A percentile compares a stretch with the other conserved stretches of the same genome.
Evolutionary conservation across 192 early-diverging fungal genomes (phyloP).

Genomic region (Podila verticillata): DNA sequence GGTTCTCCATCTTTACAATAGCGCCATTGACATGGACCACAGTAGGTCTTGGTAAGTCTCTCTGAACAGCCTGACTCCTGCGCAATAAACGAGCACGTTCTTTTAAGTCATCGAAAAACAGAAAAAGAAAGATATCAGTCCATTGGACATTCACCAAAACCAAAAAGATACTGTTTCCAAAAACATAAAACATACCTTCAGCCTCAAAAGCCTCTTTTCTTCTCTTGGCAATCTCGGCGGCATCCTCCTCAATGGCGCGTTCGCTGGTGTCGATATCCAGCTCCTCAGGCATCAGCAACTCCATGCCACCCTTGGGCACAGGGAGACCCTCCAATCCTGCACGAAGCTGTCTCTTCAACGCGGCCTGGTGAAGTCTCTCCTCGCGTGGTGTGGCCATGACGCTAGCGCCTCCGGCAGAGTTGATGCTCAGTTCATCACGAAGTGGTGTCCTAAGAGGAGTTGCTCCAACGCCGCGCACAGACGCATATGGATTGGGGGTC

Average conservation of each 20-base stretch:
- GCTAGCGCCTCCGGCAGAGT: conserved; percentile 43
- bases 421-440: conserved; percentile 72
- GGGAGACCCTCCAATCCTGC: conserved; percentile 79
- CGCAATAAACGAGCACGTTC: conserved; percentile 63
- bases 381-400: conserved; percentile 77
- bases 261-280: conserved; percentile 40
- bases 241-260: conserved; percentile 71
- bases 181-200: conserved; percentile 43
- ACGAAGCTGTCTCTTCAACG: conserved; percentile 76
- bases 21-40: conserved; percentile 26
- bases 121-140: not conserved
- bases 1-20: conserved; percentile 14
- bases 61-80: conserved; percentile 81
- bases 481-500: conserved; percentile 86
- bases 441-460: conserved; percentile 68
- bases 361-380: conserved; percentile 62
- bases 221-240: conserved; percentile 71
- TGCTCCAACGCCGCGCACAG: conserved; percentile 58
- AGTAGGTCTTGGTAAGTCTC: conserved; percentile 78
- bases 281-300: conserved; percentile 85
- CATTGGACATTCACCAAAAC: not conserved
- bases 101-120: not conserved
- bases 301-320: conserved; percentile 92
- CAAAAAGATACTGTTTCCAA: not conserved
- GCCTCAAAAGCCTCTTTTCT: conserved; percentile 58